Base-by-base conservation (phyloP, 2,329 filamentous ascomycete genomes). In the Fusarium brachygibbosum region DNA sequence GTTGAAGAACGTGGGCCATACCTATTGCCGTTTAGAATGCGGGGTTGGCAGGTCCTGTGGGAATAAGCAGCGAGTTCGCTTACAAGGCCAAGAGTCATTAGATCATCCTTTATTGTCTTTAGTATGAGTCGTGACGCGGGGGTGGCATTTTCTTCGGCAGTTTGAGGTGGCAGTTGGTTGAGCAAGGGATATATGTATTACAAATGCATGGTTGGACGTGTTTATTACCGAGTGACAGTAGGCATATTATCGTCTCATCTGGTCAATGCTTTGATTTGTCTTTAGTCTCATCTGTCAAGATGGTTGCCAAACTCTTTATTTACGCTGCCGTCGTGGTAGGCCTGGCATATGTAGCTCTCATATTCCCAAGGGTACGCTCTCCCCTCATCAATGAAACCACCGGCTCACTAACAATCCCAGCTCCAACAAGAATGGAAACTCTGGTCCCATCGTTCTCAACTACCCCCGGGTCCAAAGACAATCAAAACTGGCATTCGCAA, bases 381-480 rank as follows among this genome's bases (percentile, higher is more conserved):
- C 4, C 4, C 38, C 4, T 9, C 11, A 12, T 41, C 34, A 58
- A 46, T 63, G 2, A 7, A 4, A 14, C 4, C 17, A 53, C 58
- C n/a, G 44, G 28, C 31, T 37, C 28, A 35, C 31, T 57, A 16
- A 65, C 17, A 6, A 5, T n/a, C 34, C 0, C 56, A 82, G 80
- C 61, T 81, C 0, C 74, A 68, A 45, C 80, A 80, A 72, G 70
- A 79, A 70, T 81, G 78, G 78, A 78, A 78, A 28, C 73, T 82
- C n/a, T 78, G 77, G 51, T 74, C 78, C 1, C 78, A 80, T 29
- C 78, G 80, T 23, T 75, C 75, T 2, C 71, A 80, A 21, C 79
- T 82, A 0, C 81, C 81, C 0, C 81, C 81, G 0, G 79, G 81
- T 0, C 80, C 81, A 17, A 76, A 75, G n/a, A 61, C 57, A 1